Conservation (phyloP, 176 grass and related monocot species). For the Phragmites australis region DNA sequence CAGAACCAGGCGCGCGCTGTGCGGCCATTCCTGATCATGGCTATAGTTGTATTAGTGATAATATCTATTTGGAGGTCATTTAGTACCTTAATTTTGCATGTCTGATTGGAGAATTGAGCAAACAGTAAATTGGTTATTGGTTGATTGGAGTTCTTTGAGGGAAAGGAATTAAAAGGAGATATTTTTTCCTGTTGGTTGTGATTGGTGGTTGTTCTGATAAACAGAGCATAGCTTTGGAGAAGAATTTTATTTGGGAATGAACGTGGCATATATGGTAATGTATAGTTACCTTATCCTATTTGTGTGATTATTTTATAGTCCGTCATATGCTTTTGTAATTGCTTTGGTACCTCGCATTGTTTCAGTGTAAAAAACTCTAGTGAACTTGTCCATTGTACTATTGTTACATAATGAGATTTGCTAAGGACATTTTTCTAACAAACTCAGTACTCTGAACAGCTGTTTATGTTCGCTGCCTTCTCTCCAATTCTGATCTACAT, state of each 20-base stretch:
- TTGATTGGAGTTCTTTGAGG: background rate
- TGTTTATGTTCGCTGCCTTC: slow-evolving; percentile 32
- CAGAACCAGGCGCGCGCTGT: background rate
- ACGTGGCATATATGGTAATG: too few species aligned
- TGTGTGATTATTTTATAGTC: background rate
- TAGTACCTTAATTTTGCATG: background rate
- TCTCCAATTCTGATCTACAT: slow-evolving; percentile 41
- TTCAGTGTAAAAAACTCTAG: background rate
- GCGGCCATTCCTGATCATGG: background rate
- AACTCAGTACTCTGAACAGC: slow-evolving; percentile 42
- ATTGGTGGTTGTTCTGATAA: background rate
- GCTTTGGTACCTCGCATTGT: background rate
- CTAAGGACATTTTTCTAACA: slow-evolving; percentile 6
- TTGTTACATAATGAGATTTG: background rate
- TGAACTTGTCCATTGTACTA: slow-evolving; percentile 1
- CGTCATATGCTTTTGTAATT: background rate
- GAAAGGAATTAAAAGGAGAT: background rate
- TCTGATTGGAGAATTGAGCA: slow-evolving; percentile 2
- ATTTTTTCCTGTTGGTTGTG: background rate
- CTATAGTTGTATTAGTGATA: background rate
- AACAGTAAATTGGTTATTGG: background rate
- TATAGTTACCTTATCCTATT: background rate
- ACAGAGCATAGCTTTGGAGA: background rate
- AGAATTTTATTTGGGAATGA: too few species aligned
- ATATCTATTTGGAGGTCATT: slow-evolving; percentile 3